Base-by-base conservation (phyloP, 805 yeast species). In the Ogataea polymorpha region DNA sequence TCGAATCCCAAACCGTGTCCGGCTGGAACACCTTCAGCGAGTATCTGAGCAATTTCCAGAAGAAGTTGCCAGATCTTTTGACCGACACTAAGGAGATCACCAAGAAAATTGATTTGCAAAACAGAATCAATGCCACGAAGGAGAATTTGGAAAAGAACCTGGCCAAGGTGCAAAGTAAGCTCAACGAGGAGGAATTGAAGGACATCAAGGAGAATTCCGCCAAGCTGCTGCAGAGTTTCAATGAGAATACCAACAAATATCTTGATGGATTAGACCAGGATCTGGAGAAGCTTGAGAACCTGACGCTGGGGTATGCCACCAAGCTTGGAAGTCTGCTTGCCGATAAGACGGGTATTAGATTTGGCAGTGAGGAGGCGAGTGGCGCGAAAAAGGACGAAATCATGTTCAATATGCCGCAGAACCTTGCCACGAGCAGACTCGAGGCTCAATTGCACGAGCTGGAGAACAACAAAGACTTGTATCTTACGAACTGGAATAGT, bases 241-340 rank as follows among this genome's bases (percentile, higher is more conserved):
- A 58, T 26, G 59, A 58, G 33, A 62, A 68, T 47, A 80, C 89
- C 6, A 87, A 84, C 50, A 72, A 71, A 33, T 77, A 75, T 37
- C 67, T 89, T 36, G 90, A 86, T 47, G 74, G 77, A 6, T 70
- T 90, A 45, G 97, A 89, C 59, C 65, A 75, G 48, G 82, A 80
- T 50, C 68, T 90, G 33, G 96, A 86, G 51, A 69, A 70, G 39
- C 80, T 87, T 6, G 96, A 90, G 58, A 75, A 73, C 37, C 63
- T 72, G 23, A 90, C 95, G 0, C 75, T 82, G 1, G 67, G 67
- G n/a, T 79, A 75, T 53, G 77, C 79, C 13, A 59, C 66, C 29
- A 77, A 72, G 54, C 67, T 84, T 41, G 75, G 86, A n/a, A 70
- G 76, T 6, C 73, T 80, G 44, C 67, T 84, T 35, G 47, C 52